Conservation (phyloP, 2,329 filamentous ascomycete species). For the Epichloe scottii region DNA sequence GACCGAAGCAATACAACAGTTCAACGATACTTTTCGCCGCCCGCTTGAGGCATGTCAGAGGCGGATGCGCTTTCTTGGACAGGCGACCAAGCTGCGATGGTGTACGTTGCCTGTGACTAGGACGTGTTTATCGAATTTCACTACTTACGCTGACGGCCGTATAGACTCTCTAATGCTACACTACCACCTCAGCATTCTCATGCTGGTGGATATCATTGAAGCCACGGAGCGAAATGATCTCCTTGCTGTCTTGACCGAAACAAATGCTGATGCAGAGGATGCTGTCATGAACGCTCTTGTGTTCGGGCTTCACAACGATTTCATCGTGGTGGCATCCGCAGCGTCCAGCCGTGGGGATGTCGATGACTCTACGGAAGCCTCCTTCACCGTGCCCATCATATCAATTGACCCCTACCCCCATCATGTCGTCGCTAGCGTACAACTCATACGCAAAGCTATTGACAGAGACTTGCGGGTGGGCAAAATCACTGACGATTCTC, state of each 20-base stretch:
- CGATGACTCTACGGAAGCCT: neutral
- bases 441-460: slow-evolving; percentile 17
- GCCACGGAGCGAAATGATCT: slow-evolving; percentile 17
- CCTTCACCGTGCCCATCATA: slow-evolving; percentile 16
- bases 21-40: slow-evolving; percentile 16
- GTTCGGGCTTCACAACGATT: slow-evolving; percentile 18
- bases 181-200: slow-evolving; percentile 21
- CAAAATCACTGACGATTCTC: slow-evolving; percentile 16
- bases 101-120: slow-evolving; percentile 11
- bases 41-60: slow-evolving; percentile 18
- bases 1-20: slow-evolving; percentile 15
- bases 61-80: slow-evolving; percentile 18
- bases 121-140: no score
- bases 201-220: slow-evolving; percentile 19
- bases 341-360: neutral
- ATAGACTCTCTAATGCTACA: slow-evolving; percentile 21
- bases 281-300: slow-evolving; percentile 20
- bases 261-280: slow-evolving; percentile 16
- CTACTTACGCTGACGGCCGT: neutral
- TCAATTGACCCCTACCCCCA: slow-evolving; percentile 20
- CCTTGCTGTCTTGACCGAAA: slow-evolving; percentile 12
- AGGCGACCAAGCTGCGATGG: slow-evolving; percentile 20
- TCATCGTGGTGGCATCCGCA: slow-evolving; percentile 8
- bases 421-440: slow-evolving; percentile 19
- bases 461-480: slow-evolving; percentile 15